Percentiles rank a stretch among this genome's conserved stretches.
These are phyloP conservation scores for Trichoderma guizhouense DNA, from an alignment of 2,329 filamentous ascomycete species.

Conservation along the genomic window DNA sequence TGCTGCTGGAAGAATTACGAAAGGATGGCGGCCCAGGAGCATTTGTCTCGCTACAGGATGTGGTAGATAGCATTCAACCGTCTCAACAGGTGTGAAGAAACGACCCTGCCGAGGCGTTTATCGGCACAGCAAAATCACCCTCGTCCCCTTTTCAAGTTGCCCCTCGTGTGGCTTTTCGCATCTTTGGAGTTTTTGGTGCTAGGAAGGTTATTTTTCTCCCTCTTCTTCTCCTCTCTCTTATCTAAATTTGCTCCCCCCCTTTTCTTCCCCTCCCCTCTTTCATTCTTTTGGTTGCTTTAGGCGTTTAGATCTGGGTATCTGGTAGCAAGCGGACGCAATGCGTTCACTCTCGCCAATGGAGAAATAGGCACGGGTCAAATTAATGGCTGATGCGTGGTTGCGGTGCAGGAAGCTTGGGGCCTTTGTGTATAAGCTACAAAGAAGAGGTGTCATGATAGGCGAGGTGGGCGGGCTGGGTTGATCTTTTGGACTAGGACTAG, in stretches of 20 bases:
- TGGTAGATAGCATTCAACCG: constrained; percentile 47
- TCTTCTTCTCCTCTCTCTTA: neutral
- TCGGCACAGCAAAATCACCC: neutral
- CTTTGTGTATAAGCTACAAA: neutral
- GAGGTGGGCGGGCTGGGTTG: neutral
- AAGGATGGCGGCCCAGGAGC: constrained; percentile 77
- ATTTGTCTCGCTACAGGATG: constrained; percentile 64
- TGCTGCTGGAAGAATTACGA: constrained; percentile 77
- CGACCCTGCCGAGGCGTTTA: neutral
- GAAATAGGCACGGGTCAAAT: neutral
- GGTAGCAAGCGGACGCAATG: neutral
- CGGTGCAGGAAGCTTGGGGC: neutral
- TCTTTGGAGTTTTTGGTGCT: neutral
- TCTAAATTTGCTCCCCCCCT: neutral
- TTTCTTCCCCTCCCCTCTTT: neutral
- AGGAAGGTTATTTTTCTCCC: neutral
- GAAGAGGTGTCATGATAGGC: neutral
- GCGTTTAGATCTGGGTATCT: neutral
- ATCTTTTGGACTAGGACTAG: neutral
- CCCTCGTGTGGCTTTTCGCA: neutral
- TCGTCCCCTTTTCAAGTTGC: neutral
- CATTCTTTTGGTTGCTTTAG: neutral
- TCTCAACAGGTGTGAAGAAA: constrained; percentile 27
- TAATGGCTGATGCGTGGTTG: neutral
- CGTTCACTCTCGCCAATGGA: neutral